These are phyloP conservation scores for Lycium ferocissimum DNA, from an alignment of 257 asterid species.

Conservation along the genomic window DNA sequence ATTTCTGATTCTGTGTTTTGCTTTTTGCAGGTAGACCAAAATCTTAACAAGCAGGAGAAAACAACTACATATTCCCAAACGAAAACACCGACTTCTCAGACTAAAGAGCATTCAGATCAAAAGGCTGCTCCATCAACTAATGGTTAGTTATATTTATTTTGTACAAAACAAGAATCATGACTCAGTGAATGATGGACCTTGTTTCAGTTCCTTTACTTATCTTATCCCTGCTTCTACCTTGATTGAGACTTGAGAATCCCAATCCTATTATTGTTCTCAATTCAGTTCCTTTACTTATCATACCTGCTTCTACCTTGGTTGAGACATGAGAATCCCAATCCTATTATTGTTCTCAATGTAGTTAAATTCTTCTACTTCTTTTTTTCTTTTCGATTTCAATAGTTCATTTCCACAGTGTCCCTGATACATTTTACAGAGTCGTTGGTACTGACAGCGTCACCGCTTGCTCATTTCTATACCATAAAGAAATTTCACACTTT, in stretches of 20 bases:
- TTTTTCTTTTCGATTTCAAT: background rate
- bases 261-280: too few relatives aligned
- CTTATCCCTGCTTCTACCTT: too few relatives aligned
- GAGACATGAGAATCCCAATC: too few relatives aligned
- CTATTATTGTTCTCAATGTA: background rate
- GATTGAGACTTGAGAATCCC: too few relatives aligned
- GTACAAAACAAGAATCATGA: background rate
- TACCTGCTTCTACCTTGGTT: too few relatives aligned
- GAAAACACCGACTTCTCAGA: constrained; percentile 35
- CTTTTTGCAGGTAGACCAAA: constrained; percentile 55
- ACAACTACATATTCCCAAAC: constrained; percentile 39
- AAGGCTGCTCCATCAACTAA: constrained; percentile 46
- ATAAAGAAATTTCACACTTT: background rate
- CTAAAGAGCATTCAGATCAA: constrained; percentile 38
- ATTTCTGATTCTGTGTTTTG: background rate
- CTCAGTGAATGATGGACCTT: background rate
- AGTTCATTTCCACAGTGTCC: background rate
- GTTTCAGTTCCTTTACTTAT: too few relatives aligned
- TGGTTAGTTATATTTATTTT: constrained; percentile 48
- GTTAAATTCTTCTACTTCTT: background rate
- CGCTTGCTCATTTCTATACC: background rate
- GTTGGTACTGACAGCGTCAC: background rate
- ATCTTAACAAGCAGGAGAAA: constrained; percentile 41
- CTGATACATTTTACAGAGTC: background rate
- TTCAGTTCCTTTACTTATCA: too few relatives aligned